phyloP scores from a whole-genome alignment of 495 filamentous ascomycete species.

The Annulohypoxylon nitens region DNA sequence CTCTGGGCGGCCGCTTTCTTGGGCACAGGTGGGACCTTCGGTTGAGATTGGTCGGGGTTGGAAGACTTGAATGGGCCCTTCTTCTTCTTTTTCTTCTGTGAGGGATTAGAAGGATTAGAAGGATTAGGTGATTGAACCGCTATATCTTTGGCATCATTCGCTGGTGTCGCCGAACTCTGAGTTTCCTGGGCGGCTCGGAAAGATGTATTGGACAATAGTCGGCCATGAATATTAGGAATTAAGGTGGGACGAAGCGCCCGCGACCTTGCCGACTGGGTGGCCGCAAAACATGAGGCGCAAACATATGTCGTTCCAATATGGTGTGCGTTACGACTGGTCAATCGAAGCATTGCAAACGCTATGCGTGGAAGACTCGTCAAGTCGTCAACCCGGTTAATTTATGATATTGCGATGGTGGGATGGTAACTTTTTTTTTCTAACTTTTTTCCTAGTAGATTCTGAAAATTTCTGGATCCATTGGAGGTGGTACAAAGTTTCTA shows the following conservation, averaged over 20 bases:
- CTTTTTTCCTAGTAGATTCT: conserved; percentile 1
- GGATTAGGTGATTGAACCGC: conserved; percentile 1
- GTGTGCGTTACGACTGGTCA: conserved; percentile 41
- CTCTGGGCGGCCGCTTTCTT: conserved; percentile 17
- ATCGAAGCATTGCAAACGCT: conserved; percentile 51
- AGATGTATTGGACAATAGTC: conserved; percentile 30
- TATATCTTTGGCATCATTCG: conserved; percentile 9
- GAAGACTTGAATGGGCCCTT: conserved; percentile 18
- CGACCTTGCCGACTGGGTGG: conserved; percentile 24
- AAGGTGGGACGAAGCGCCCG: conserved; percentile 30
- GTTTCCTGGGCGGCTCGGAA: conserved; percentile 12
- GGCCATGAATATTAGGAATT: conserved; percentile 25
- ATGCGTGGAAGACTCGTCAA: conserved; percentile 21
- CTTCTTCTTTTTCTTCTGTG: conserved; percentile 38
- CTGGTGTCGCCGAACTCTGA: conserved; percentile 10
- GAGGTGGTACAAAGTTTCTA: conserved; percentile 12
- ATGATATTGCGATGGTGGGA: conserved; percentile 3
- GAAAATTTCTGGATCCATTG: conserved; percentile 28
- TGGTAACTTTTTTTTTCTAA: conserved; percentile 4
- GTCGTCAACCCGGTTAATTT: neutral
- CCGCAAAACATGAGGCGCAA: conserved; percentile 46
- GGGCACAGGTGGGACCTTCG: neutral
- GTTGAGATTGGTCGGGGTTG: neutral
- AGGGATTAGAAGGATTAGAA: neutral
- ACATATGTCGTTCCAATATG: conserved; percentile 47